These are phyloP conservation scores for Iris pallida DNA, from an alignment of 116 monocot genomes.

Conservation along the genomic window DNA sequence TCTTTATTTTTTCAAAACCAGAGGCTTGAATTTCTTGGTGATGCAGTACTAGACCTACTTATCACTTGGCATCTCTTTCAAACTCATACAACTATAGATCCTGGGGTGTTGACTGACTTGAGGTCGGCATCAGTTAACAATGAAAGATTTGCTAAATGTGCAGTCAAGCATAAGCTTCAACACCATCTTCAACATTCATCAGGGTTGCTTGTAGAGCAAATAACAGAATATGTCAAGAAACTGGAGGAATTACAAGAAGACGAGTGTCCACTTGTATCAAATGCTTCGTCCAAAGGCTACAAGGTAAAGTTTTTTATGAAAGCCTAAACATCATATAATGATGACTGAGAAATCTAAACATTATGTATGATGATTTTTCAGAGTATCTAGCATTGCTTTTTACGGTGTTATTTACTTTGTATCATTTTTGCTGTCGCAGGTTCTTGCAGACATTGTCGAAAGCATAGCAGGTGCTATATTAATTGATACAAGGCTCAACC, in stretches of 20 bases:
- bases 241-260: conserved; percentile 22
- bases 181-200: conserved; percentile 77
- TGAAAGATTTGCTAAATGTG: conserved; percentile 80
- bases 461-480: conserved; percentile 92
- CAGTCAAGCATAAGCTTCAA: conserved; percentile 72
- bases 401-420: no score
- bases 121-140: conserved; percentile 89
- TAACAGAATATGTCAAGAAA: conserved; percentile 49
- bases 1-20: conserved; percentile 23
- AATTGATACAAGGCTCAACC: conserved; percentile 63
- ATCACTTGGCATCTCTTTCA: conserved; percentile 79
- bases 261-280: conserved; percentile 11
- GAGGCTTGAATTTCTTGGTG: conserved; percentile 93
- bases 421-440: conserved; percentile 29
- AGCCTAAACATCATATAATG: background rate
- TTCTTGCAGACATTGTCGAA: conserved; percentile 89
- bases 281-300: conserved; percentile 40
- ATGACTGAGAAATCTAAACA: no score
- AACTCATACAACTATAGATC: conserved; percentile 52
- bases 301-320: conserved; percentile 40
- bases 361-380: no score
- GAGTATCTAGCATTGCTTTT: no score
- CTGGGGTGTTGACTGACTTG: conserved; percentile 80
- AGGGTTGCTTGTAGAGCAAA: conserved; percentile 56
- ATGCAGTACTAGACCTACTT: conserved; percentile 75